Evolutionary conservation across 2,329 filamentous ascomycete genomes (phyloP), one percentile per base, ranked within the genome.

Genomic region (Penicillium thymicola): DNA sequence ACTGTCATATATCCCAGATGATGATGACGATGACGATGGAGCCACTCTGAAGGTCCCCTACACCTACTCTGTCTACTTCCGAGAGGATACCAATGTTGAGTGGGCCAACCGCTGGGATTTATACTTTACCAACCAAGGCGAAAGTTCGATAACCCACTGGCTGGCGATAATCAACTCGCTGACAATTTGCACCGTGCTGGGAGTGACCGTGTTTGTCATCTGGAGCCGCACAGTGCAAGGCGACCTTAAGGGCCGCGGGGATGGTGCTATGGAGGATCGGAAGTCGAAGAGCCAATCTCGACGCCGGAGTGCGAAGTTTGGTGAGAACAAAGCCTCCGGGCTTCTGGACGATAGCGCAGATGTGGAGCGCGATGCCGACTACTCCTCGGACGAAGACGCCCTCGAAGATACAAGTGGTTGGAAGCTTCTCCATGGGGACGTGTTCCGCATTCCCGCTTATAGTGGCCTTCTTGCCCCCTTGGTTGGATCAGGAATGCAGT

Each of bases 31-130:
- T 25, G 83, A 87, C 41, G 86, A 89, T 57, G 82, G 82, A 27
- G 83, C 84, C 14, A 89, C 79, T 2, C 73, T 94, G 48, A 85
- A 82, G 2, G 87, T 96, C 50, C 90, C 91, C 0, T 95, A 92
- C 74, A 89, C 90, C 0, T 96, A 96, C 75, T 93, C 90, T 3
- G 88, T 96, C 14, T 95, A 94, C 74, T 96, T 92, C 77, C 86
- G 90, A 50, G 89, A 95, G 71, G 90, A 95, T 59, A 83, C 87
- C 41, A 84, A 82, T 21, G 79, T 95, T 49, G 90, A 94, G 61
- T 96, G 92, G 92, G 80, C 81, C 55, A 90, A 87, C 65, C 84
- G 91, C 53, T 96, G 92, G 91, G 89, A 95, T 67, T 78, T 93
- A 53, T 96, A 95, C 73, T 95, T 96, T 75, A 89, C 89, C 58